A percentile compares a stretch with the other conserved stretches of the same genome.
Evolutionary conservation across 1,139 yeast species (phyloP).

Genomic region (Eremothecium gossypii): DNA sequence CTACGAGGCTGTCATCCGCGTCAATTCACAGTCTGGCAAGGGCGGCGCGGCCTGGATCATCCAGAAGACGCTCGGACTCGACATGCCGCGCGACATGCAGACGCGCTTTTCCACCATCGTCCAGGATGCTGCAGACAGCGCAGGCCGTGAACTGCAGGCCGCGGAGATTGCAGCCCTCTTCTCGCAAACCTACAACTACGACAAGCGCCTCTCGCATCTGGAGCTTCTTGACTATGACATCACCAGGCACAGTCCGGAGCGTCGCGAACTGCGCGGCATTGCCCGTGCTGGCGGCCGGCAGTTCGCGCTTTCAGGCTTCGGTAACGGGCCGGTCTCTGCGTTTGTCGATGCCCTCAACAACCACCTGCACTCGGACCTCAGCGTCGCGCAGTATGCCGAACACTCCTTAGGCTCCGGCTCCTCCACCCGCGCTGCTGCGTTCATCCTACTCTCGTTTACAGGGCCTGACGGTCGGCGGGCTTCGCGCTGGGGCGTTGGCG

Average conservation of each 20-base stretch:
- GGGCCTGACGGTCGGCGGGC: slow-evolving; percentile 37
- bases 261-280: slow-evolving; percentile 43
- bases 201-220: slow-evolving; percentile 32
- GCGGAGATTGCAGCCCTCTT: slow-evolving; percentile 71
- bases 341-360: slow-evolving; percentile 67
- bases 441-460: slow-evolving; percentile 53
- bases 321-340: slow-evolving; percentile 95
- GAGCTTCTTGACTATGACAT: slow-evolving; percentile 45
- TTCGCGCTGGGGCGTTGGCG: slow-evolving; percentile 87
- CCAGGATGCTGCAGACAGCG: slow-evolving; percentile 68
- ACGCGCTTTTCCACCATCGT: slow-evolving; percentile 81
- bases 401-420: slow-evolving; percentile 89
- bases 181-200: slow-evolving; percentile 59
- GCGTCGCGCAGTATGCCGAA: slow-evolving; percentile 79
- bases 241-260: slow-evolving; percentile 34
- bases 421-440: slow-evolving; percentile 82
- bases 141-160: slow-evolving; percentile 77
- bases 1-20: slow-evolving; percentile 95
- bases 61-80: slow-evolving; percentile 77
- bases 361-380: slow-evolving; percentile 48
- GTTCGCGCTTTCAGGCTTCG: slow-evolving; percentile 53
- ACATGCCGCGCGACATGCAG: slow-evolving; percentile 86
- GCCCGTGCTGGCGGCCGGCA: slow-evolving; percentile 40
- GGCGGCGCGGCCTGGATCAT: slow-evolving; percentile 99
- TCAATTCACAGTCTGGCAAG: slow-evolving; percentile 95